These are phyloP conservation scores for Lactifluus echinatus DNA, from an alignment of 768 basidiomycete species.

Conservation along the genomic window DNA sequence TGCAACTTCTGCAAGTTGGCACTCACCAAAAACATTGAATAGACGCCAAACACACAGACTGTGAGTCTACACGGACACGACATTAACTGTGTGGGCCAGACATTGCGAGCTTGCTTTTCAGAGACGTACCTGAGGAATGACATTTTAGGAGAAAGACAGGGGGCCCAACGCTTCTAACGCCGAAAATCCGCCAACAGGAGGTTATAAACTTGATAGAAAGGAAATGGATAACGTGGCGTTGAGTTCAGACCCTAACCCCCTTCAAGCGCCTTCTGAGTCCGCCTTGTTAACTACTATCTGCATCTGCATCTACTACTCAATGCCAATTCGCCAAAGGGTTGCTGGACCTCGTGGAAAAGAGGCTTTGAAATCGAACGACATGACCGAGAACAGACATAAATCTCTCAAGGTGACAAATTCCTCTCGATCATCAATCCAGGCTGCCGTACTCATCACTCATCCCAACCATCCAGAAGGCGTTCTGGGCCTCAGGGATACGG, in stretches of 20 bases:
- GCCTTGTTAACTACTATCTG: background rate
- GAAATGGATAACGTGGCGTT: background rate
- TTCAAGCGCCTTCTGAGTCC: background rate
- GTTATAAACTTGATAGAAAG: background rate
- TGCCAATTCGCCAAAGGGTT: background rate
- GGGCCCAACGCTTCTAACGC: background rate
- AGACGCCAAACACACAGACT: conserved; percentile 20
- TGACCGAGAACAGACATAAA: background rate
- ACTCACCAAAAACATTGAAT: conserved; percentile 21
- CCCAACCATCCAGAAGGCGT: too few species aligned
- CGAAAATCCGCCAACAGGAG: background rate
- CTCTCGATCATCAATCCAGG: background rate
- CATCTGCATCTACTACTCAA: background rate
- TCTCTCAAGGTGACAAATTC: background rate
- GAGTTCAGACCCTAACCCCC: conserved; percentile 5
- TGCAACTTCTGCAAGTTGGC: background rate
- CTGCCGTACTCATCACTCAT: background rate
- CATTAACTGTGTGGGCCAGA: background rate
- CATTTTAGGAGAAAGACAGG: conserved; percentile 1
- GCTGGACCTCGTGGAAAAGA: background rate
- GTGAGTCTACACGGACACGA: conserved; percentile 1
- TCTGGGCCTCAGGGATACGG: background rate
- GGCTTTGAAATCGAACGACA: background rate
- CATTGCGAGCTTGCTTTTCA: background rate
- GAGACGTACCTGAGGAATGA: conserved; percentile 10